Base-by-base conservation (phyloP, 2,329 filamentous ascomycete species). In the Penicillium brasilianum region DNA sequence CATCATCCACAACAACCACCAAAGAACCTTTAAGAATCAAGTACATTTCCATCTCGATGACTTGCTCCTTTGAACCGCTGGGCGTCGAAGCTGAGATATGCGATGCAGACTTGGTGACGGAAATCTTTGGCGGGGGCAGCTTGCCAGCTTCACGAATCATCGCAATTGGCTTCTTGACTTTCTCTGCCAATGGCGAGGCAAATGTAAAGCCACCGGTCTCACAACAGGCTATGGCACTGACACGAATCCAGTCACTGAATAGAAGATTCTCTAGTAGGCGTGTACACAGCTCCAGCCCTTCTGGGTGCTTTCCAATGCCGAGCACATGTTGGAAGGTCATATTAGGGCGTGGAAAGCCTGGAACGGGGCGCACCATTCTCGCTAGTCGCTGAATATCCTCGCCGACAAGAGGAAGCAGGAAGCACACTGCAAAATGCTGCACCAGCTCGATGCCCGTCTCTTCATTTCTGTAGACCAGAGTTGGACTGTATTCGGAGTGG, bases 241-340 rank as follows among this genome's bases (percentile, higher is more conserved):
- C 64, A 50, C 77, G 72, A 2, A 64, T 30, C 85, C 84, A 87
- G 62, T 82, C 71, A 25, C 79, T 79, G 0, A 55, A 44, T 63
- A 85, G 85, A 56, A 81, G 79, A 3, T 63, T 64, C 69, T 79
- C 71, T 8, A 88, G 69, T 37, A 89, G 74, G 66, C 78, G 80
- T 1, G 79, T 78, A 72, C 84, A 87, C 6, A 88, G 69, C 5
- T 64, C 51, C 28, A 88, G 70, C 5, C 86, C 86, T 50, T 77
- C 79, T 0, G 75, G 78, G 50, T 82, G 80, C 70, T 88, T 80
- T 28, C 77, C 64, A 60, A 89, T 85, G 66, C 76, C 76, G 49
- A 89, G 83, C 1, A 89, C 80, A 60, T 89, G 84, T 52, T 81
- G 84, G 69, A 88, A 89, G 4, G 81, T 68, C 65, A 88, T 82